A percentile compares a stretch with the other conserved stretches of the same genome.
Conservation (phyloP, 2,329 filamentous ascomycete species). For the Neonectria magnoliae region DNA sequence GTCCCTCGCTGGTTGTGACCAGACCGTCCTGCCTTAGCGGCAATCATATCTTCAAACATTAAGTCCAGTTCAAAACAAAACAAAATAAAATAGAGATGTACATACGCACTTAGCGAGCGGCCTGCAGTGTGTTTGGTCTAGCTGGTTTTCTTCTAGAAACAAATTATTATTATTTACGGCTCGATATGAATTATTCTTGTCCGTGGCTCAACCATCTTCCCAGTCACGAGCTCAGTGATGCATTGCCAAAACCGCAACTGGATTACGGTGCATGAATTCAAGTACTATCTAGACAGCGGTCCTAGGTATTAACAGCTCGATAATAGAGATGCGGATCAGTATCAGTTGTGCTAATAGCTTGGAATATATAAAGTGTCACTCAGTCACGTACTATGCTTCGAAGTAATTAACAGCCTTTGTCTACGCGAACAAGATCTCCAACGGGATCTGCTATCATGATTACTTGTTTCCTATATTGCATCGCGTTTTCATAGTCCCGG, state of each 20-base stretch:
- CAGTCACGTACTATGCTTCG: too few species aligned
- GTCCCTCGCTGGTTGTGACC: neutral
- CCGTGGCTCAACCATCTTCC: neutral
- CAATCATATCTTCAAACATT: neutral
- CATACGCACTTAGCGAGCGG: neutral
- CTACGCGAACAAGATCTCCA: too few species aligned
- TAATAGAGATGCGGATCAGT: too few species aligned
- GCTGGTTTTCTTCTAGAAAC: neutral
- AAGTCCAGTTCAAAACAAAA: neutral
- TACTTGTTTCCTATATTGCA: too few species aligned
- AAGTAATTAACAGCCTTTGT: too few species aligned
- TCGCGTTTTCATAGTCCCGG: too few species aligned
- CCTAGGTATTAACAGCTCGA: too few species aligned
- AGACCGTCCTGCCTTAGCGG: neutral
- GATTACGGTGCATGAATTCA: neutral
- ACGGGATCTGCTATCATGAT: too few species aligned
- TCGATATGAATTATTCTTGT: neutral
- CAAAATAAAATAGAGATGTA: neutral
- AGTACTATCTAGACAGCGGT: too few species aligned
- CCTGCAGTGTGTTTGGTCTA: neutral
- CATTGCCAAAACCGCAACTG: neutral
- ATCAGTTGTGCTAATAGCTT: too few species aligned
- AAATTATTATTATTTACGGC: neutral
- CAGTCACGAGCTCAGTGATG: neutral
- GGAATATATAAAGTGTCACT: neutral